phyloP scores from a whole-genome alignment of 257 asterid species.

The Solanum bulbocastanum region DNA sequence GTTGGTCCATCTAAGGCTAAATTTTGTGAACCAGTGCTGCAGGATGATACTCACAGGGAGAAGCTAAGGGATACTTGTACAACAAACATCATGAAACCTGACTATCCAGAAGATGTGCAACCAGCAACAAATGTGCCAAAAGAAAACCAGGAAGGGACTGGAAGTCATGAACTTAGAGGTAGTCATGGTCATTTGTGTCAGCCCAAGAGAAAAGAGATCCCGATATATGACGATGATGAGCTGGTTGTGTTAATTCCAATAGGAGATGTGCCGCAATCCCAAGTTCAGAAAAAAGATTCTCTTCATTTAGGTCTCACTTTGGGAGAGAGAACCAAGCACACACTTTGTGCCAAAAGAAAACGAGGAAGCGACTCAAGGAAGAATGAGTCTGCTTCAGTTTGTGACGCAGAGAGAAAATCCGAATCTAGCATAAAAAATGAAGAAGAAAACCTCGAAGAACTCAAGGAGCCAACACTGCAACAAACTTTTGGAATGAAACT shows the following conservation, averaged over 20 bases:
- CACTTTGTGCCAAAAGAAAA: neutral
- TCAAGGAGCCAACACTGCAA: constrained; percentile 6
- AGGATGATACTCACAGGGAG: neutral
- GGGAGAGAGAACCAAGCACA: neutral
- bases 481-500: neutral
- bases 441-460: constrained; percentile 7
- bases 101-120: neutral
- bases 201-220: constrained; percentile 12
- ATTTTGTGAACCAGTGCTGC: neutral
- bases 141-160: neutral
- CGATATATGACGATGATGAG: neutral
- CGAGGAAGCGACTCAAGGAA: neutral
- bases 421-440: constrained; percentile 6
- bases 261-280: neutral
- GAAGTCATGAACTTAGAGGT: neutral
- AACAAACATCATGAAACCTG: neutral
- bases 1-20: neutral
- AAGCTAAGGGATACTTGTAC: neutral
- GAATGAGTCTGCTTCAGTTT: neutral
- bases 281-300: constrained; percentile 8
- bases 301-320: neutral
- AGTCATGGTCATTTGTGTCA: constrained; percentile 16
- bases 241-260: neutral
- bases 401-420: neutral
- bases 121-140: neutral